phyloP scores from a whole-genome alignment of 257 asterid genomes.

The Przewalskia tangutica region DNA sequence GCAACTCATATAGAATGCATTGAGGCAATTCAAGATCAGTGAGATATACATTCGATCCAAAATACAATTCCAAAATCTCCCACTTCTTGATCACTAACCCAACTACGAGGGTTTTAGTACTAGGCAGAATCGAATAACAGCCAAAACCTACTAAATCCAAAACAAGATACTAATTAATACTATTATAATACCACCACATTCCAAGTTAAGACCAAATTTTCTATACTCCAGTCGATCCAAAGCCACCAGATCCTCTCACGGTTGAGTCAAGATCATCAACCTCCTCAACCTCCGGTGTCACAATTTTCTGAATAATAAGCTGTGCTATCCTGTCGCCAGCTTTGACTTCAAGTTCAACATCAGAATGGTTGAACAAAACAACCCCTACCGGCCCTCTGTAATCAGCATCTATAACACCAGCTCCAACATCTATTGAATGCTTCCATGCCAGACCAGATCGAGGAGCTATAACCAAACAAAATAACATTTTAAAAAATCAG shows the following conservation, averaged over 20 bases:
- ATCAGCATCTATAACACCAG: conserved; percentile 91
- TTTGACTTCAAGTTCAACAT: conserved; percentile 29
- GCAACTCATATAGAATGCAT: neutral
- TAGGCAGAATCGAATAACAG: neutral
- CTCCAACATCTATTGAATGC: conserved; percentile 79
- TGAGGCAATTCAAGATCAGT: neutral
- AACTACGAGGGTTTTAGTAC: neutral
- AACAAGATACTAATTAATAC: neutral
- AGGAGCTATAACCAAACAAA: conserved; percentile 31
- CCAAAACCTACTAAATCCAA: neutral
- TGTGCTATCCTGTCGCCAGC: conserved; percentile 38
- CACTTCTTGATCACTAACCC: neutral
- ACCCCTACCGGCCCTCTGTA: conserved; percentile 39
- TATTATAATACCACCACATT: neutral
- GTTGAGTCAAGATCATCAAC: conserved; percentile 25
- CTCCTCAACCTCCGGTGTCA: conserved; percentile 22
- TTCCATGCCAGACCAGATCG: conserved; percentile 84
- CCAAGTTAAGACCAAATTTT: neutral
- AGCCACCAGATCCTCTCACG: conserved; percentile 27
- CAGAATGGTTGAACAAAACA: conserved; percentile 35
- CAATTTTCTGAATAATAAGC: conserved; percentile 25
- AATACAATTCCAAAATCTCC: neutral
- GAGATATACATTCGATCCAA: neutral
- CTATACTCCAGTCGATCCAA: conserved; percentile 37
- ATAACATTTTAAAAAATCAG: neutral